Evolutionary conservation across 768 basidiomycete genomes (phyloP).

Genomic region (Glaciozyma martinii): DNA sequence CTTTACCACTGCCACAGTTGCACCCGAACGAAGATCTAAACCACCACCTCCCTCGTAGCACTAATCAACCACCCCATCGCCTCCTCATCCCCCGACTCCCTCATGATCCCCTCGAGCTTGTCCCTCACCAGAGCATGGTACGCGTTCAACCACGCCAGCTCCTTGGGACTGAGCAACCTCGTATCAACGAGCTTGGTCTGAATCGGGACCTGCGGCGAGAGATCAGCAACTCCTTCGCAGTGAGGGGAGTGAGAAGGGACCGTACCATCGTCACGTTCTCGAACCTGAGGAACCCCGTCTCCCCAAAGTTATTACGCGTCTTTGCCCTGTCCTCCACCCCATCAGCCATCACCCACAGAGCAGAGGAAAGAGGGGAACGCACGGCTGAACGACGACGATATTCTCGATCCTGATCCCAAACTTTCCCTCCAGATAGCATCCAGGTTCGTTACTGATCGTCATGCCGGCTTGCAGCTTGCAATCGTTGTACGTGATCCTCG

Average conservation of each 20-base stretch:
- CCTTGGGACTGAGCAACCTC: slow-evolving; percentile 54
- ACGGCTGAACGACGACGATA: slow-evolving; percentile 51
- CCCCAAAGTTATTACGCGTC: not conserved
- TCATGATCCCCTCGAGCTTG: slow-evolving; percentile 64
- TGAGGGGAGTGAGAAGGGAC: not conserved
- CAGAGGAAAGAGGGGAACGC: slow-evolving; percentile 33
- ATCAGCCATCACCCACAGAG: not conserved
- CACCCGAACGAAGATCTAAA: too few relatives aligned
- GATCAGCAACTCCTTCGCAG: not conserved
- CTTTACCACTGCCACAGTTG: too few relatives aligned
- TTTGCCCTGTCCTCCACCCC: too few relatives aligned
- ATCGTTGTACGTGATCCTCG: slow-evolving; percentile 37
- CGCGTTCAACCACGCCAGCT: slow-evolving; percentile 69
- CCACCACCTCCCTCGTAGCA: not conserved
- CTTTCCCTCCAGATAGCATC: slow-evolving; percentile 53
- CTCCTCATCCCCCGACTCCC: slow-evolving; percentile 46
- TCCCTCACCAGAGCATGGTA: slow-evolving; percentile 70
- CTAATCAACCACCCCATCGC: slow-evolving; percentile 38
- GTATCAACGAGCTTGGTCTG: slow-evolving; percentile 70
- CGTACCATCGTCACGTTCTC: not conserved
- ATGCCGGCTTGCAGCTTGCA: slow-evolving; percentile 61
- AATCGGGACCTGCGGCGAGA: slow-evolving; percentile 59
- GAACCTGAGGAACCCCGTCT: not conserved
- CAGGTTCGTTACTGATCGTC: slow-evolving; percentile 65
- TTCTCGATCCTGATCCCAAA: slow-evolving; percentile 93